Percentiles rank a stretch among this genome's conserved stretches.
These are phyloP conservation scores for Musa itinerans DNA, from an alignment of 176 grass and related monocot genomes.

Conservation along the genomic window DNA sequence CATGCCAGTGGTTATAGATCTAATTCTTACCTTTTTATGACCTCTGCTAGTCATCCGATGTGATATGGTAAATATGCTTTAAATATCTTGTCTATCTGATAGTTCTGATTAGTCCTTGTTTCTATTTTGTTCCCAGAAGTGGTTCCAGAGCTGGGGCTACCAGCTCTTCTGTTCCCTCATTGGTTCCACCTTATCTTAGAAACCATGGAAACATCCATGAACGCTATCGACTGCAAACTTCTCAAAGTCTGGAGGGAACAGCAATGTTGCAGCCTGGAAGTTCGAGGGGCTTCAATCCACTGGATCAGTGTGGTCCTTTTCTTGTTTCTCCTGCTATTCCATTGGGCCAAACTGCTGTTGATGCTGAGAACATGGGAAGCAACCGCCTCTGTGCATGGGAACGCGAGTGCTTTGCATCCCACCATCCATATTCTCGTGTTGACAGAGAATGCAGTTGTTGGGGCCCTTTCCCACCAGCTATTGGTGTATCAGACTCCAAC, in stretches of 20 bases:
- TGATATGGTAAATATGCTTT: too few species aligned
- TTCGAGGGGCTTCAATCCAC: conserved; percentile 26
- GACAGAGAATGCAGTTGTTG: conserved; percentile 66
- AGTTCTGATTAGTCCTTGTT: background rate
- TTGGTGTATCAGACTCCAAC: background rate
- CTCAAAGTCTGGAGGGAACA: conserved; percentile 35
- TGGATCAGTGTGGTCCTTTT: conserved; percentile 41
- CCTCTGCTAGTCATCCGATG: background rate
- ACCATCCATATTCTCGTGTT: conserved; percentile 56
- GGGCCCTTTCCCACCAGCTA: conserved; percentile 18
- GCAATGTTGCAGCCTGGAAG: conserved; percentile 41
- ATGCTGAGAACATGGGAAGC: conserved; percentile 55
- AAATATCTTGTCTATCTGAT: too few species aligned
- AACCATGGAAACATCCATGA: conserved; percentile 49
- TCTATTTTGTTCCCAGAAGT: conserved; percentile 40
- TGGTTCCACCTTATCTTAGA: conserved; percentile 63
- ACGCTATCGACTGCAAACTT: conserved; percentile 35
- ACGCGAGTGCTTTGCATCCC: conserved; percentile 59
- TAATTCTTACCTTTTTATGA: background rate
- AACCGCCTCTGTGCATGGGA: conserved; percentile 83
- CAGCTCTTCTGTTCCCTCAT: conserved; percentile 50
- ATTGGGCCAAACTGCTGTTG: conserved; percentile 40
- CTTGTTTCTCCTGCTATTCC: conserved; percentile 46
- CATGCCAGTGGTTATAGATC: too few species aligned
- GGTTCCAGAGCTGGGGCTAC: conserved; percentile 53